Evolutionary conservation across 164 flowering plant species (phyloP), one percentile per base, ranked within the genome.

Genomic region (Tinospora cordifolia): DNA sequence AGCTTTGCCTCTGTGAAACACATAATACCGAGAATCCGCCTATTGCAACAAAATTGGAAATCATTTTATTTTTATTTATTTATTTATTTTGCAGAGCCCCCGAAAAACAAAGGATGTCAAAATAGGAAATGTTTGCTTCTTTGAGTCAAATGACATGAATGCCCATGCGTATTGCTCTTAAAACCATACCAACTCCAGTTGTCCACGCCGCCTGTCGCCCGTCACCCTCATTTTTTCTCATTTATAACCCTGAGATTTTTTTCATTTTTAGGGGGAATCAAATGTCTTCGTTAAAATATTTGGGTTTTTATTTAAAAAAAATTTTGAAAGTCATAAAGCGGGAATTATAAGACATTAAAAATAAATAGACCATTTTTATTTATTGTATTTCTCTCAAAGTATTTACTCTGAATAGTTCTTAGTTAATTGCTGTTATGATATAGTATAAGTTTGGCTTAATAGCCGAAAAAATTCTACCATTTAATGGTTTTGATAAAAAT

Each of bases 181-280:
- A 24, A 2, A 54, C 10, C 21, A 54, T 54, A n/a, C 24, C 24
- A 54, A 54, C 10, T 17, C 58, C 60, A 17, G 24, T 3, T n/a
- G 21, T 21, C 10, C 59, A 17, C n/a, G 21, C 59, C 19, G 59
- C 21, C 60, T 9, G 6, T 54, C 24, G n/a, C 24, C 6, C 60
- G 6, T 54, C 60, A 8, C 24, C 21, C 21, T 54, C 30, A 10
- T 39, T n/a, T 59, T 6, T 62, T 44, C 26, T 54, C 62, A 8
- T 69, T 24, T 69, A 47, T 58, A 34, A n/a, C 60, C 60, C 24
- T 54, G 60, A 41, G 2, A 15, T 57, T 39, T 0, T 21, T 8
- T 9, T 49, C 21, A 57, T 84, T 83, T 47, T 47, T 47, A 13
- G 51, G 51, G 15, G 15, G 51, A 46, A 46, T 8, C 3, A 47